These are phyloP conservation scores for Amborella trichopoda DNA, from an alignment of 164 flowering plant genomes.

Conservation along the genomic window DNA sequence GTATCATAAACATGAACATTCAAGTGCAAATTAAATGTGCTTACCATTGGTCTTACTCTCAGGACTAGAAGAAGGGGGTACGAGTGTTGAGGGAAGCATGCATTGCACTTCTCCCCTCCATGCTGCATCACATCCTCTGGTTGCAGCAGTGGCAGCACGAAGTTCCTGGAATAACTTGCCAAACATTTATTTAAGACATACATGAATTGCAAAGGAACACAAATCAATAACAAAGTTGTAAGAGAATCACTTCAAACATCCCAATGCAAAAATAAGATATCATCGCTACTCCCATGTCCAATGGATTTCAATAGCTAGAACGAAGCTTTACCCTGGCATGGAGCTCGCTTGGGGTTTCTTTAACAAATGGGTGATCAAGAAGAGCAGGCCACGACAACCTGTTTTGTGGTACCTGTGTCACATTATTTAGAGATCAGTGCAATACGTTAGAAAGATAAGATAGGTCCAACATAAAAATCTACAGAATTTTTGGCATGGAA, in stretches of 20 bases:
- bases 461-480: background rate
- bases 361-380: constrained; percentile 90
- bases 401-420: constrained; percentile 68
- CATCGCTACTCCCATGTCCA: background rate
- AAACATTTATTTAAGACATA: too few relatives aligned
- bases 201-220: too few relatives aligned
- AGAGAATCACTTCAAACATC: background rate
- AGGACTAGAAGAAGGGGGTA: constrained; percentile 22
- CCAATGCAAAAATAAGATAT: background rate
- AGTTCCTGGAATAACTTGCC: constrained; percentile 34
- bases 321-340: constrained; percentile 41
- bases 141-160: constrained; percentile 28
- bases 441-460: background rate
- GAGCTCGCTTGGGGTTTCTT: constrained; percentile 50
- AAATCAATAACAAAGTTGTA: background rate
- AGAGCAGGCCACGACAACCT: constrained; percentile 94
- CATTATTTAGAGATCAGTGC: background rate
- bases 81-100: constrained; percentile 12
- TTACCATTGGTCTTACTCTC: constrained; percentile 22
- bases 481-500: background rate
- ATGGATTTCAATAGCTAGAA: too few relatives aligned
- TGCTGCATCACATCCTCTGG: constrained; percentile 32
- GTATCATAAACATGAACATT: constrained; percentile 1
- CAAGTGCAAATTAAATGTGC: constrained; percentile 2
- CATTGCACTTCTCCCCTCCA: constrained; percentile 38